Conservation (phyloP, 73 alveolate species). For the Breviolum minutum region DNA sequence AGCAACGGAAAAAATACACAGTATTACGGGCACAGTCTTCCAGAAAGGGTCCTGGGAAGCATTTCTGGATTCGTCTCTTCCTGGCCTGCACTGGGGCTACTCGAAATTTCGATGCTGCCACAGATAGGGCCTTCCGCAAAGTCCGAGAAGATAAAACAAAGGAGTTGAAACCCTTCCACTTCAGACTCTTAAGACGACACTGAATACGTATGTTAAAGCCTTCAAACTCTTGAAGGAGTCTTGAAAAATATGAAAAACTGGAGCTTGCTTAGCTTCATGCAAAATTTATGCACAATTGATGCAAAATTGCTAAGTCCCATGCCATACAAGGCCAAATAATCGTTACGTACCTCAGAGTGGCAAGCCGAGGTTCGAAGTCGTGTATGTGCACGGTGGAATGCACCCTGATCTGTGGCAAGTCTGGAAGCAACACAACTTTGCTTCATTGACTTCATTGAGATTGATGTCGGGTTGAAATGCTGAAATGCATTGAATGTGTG, state of each 20-base stretch:
- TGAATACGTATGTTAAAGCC: not conserved
- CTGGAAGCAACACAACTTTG: too few species aligned
- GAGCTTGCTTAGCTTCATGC: not conserved
- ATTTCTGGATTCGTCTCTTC: not conserved
- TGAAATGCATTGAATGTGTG: too few species aligned
- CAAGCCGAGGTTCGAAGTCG: too few species aligned
- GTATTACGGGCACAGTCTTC: not conserved
- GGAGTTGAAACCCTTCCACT: not conserved
- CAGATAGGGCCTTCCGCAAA: not conserved
- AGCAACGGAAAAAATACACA: not conserved
- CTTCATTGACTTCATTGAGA: too few species aligned
- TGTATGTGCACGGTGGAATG: too few species aligned
- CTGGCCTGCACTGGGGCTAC: slow-evolving; percentile 36
- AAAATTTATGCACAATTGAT: not conserved
- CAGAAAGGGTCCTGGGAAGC: not conserved
- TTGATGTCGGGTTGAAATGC: too few species aligned
- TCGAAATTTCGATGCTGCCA: slow-evolving; percentile 59
- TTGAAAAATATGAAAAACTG: too few species aligned
- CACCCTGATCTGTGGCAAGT: too few species aligned
- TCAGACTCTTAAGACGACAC: too few species aligned
- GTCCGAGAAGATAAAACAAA: not conserved
- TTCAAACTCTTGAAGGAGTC: not conserved
- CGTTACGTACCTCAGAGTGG: not conserved
- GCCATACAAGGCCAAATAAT: slow-evolving; percentile 22
- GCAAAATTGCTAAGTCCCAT: not conserved